Percentiles rank a stretch among this genome's conserved stretches.
phyloP scores from a whole-genome alignment of 2,329 filamentous ascomycete genomes.

The Onygenales sp. region DNA sequence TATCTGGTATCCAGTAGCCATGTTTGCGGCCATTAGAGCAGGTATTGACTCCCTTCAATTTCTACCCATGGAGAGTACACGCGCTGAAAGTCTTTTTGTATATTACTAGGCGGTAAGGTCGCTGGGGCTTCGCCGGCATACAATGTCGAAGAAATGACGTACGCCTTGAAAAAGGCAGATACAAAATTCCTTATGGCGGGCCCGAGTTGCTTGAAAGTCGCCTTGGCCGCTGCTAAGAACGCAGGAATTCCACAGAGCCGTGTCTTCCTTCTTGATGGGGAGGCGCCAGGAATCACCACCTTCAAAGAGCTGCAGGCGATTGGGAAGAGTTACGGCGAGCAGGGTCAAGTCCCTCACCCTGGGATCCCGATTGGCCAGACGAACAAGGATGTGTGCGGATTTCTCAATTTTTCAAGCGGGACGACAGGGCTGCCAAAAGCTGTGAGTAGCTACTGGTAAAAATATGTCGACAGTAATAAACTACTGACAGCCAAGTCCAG shows the following conservation, averaged over 20 bases:
- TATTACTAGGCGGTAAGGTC: slow-evolving; percentile 38
- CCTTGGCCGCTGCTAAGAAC: slow-evolving; percentile 42
- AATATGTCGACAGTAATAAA: neutral
- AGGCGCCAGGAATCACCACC: slow-evolving; percentile 38
- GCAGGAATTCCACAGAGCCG: slow-evolving; percentile 43
- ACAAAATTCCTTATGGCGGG: slow-evolving; percentile 49
- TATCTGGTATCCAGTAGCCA: slow-evolving; percentile 54
- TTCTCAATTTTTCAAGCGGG: slow-evolving; percentile 40
- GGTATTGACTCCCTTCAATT: slow-evolving; percentile 11
- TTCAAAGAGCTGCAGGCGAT: slow-evolving; percentile 15
- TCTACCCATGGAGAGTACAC: neutral
- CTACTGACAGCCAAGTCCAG: slow-evolving; percentile 12
- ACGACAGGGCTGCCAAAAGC: slow-evolving; percentile 44
- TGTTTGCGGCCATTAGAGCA: slow-evolving; percentile 44
- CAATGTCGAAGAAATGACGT: slow-evolving; percentile 55
- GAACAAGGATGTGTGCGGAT: slow-evolving; percentile 42
- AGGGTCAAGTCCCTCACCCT: slow-evolving; percentile 38
- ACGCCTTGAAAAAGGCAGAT: slow-evolving; percentile 47
- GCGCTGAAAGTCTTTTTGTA: neutral
- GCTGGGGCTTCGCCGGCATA: slow-evolving; percentile 55
- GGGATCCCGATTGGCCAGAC: slow-evolving; percentile 42
- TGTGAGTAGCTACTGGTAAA: slow-evolving; percentile 12
- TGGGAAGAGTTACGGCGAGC: slow-evolving; percentile 23
- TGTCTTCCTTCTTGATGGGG: slow-evolving; percentile 46
- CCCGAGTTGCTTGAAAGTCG: slow-evolving; percentile 43